Conservation (phyloP, 345 rosid genomes). For the thale cress (Arabidopsis thaliana) region TAIR10.1 NC_003070.9:20303001-20303500, state of each 20-base stretch:
- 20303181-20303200: constrained; percentile 6
- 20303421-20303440: constrained; percentile 1
- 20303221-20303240: neutral
- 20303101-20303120: neutral
- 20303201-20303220: neutral
- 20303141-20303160: neutral
- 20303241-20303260: neutral
- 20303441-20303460: neutral
- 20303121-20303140: constrained; percentile 2
- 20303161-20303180: neutral
- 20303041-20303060: constrained; percentile 15
- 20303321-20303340: neutral
- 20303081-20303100: neutral
- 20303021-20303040: constrained; percentile 42
- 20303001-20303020: constrained; percentile 84
- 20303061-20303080: constrained; percentile 3
- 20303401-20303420: neutral
- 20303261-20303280: neutral
- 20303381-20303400: neutral
- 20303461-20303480: neutral
- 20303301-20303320: neutral
- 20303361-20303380: neutral
- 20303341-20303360: constrained; percentile 9
- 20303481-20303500: neutral
- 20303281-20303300: neutral